These are phyloP conservation scores for Fusarium nurragi DNA, from an alignment of 2,329 filamentous ascomycete genomes.

Conservation along the genomic window DNA sequence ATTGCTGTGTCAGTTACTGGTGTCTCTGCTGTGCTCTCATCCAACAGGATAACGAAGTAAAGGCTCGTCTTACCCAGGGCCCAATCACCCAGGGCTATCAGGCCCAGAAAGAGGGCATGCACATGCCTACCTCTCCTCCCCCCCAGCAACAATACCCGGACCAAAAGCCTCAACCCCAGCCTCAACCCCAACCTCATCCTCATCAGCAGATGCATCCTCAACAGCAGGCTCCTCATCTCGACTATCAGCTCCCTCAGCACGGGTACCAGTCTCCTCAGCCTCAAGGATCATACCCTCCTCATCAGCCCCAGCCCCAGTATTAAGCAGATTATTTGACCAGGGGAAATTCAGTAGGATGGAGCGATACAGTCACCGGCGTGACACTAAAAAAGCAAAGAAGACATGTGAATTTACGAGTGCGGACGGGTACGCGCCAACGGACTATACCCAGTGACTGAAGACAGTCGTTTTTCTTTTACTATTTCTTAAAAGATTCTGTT, in stretches of 20 bases:
- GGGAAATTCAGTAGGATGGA: background rate
- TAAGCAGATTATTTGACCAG: slow-evolving; percentile 1
- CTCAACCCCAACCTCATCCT: background rate
- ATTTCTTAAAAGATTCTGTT: background rate
- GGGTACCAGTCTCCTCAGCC: slow-evolving; percentile 36
- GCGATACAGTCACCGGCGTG: slow-evolving; percentile 2
- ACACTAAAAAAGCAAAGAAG: slow-evolving; percentile 3
- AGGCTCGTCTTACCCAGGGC: slow-evolving; percentile 40
- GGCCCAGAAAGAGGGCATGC: slow-evolving; percentile 51
- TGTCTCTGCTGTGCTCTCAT: slow-evolving; percentile 66
- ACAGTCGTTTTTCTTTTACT: slow-evolving; percentile 24
- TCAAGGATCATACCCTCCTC: slow-evolving; percentile 38
- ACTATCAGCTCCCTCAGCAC: slow-evolving; percentile 34
- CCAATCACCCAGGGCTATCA: slow-evolving; percentile 51
- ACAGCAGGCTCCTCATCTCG: slow-evolving; percentile 26
- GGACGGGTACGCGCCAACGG: slow-evolving; percentile 28
- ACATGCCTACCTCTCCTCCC: slow-evolving; percentile 44
- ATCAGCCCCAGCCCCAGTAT: slow-evolving; percentile 41
- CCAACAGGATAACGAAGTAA: slow-evolving; percentile 67
- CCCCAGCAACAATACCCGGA: slow-evolving; percentile 15
- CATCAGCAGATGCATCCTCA: slow-evolving; percentile 20
- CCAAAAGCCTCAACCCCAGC: background rate
- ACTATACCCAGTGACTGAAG: slow-evolving; percentile 42
- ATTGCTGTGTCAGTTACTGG: slow-evolving; percentile 64
- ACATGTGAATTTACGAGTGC: slow-evolving; percentile 8